These are phyloP conservation scores for Nemania diffusa DNA, from an alignment of 2,329 filamentous ascomycete species.

Conservation along the genomic window DNA sequence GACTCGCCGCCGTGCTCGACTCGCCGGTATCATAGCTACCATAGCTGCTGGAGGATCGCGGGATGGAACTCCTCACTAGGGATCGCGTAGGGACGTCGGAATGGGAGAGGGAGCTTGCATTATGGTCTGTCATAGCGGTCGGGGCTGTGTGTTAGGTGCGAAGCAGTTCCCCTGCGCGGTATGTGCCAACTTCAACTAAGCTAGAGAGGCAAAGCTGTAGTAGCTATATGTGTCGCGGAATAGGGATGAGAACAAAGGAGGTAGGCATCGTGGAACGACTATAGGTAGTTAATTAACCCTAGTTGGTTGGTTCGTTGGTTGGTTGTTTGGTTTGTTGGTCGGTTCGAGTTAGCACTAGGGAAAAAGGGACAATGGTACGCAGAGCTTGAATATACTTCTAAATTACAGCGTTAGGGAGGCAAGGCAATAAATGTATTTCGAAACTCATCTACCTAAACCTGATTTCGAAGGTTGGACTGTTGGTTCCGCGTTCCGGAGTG, in stretches of 20 bases:
- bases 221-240: slow-evolving; percentile 20
- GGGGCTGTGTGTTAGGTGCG: slow-evolving; percentile 21
- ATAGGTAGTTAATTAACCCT: not conserved
- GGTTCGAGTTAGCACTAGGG: not conserved
- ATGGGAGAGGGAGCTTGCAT: slow-evolving; percentile 44
- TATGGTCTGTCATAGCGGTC: slow-evolving; percentile 49
- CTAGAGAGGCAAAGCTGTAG: slow-evolving; percentile 7
- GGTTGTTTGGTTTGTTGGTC: not conserved
- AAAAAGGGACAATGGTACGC: not conserved
- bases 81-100: slow-evolving; percentile 36
- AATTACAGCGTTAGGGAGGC: not conserved
- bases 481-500: slow-evolving; percentile 22
- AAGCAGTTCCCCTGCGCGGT: slow-evolving; percentile 16
- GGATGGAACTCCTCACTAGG: slow-evolving; percentile 44
- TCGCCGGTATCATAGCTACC: slow-evolving; percentile 58
- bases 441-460: slow-evolving; percentile 3
- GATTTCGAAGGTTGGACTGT: slow-evolving; percentile 18
- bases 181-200: not conserved
- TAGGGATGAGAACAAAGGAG: not conserved
- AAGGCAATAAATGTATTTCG: not conserved
- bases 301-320: not conserved
- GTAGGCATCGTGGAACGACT: slow-evolving; percentile 20
- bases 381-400: slow-evolving; percentile 14
- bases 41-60: slow-evolving; percentile 48
- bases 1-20: slow-evolving; percentile 54